Evolutionary conservation across 164 flowering plant species (phyloP), one percentile per base, ranked within the genome.

Genomic region (Litsea cubeba): DNA sequence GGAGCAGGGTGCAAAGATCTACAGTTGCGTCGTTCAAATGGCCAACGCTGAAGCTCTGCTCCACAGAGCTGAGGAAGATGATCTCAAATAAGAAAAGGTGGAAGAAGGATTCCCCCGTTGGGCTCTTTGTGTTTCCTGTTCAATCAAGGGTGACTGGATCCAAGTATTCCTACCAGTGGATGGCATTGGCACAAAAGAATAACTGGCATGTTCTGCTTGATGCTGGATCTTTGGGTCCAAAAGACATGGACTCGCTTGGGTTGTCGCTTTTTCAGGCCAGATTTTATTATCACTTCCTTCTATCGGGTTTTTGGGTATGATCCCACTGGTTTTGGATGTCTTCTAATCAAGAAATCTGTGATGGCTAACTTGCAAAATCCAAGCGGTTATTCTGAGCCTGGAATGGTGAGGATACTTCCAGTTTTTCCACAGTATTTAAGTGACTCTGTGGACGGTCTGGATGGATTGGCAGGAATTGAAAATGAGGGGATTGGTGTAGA

Each of bases 131-230:
- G 25, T 92, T 94, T 49, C 98, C 98, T 18, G 91, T 91, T 79
- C 98, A 92, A 70, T 94, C 97, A 4, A 84, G 94, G 67, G 86
- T 92, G 32, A 89, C 92, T 20, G 98, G 98, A 32, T 79, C 90
- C 2, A 82, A 87, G 74, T 94, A 94, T 71, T 90, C 98, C 1
- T 94, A 91, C 69, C 88, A 80, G 54, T 94, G 98, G 98, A 89
- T 94, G 98, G 90, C 84, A 25, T 30, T 91, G 74, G 98, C 98
- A 10, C 92, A 85, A 74, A 93, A 94, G 78, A 90, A 91, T 77
- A 87, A 89, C 17, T 94, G 98, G 98, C 96, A 92, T 79, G 92
- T 94, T n/a, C 83, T 89, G 82, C 93, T 94, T 50, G 98, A 94
- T 84, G 94, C 97, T 18, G 89, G 88, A 15, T 86, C 94, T 54